Evolutionary conservation across 1,139 yeast species (phyloP).

Genomic region (Debaryomyces psychrophilus): DNA sequence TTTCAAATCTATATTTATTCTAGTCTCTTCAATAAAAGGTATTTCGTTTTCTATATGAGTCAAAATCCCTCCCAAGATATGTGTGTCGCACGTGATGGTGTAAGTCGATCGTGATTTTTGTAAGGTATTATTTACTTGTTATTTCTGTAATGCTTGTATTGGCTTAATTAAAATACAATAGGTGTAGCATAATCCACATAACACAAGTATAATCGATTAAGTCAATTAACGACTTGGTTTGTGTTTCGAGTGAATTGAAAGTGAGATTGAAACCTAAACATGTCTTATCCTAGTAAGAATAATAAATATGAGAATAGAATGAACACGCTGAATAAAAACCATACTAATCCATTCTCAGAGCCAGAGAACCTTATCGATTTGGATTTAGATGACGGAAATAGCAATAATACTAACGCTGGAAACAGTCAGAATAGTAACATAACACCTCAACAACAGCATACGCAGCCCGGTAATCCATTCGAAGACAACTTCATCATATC

Average conservation of each 20-base stretch:
- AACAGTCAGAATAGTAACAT: constrained; percentile 19
- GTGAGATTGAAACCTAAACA: constrained; percentile 1
- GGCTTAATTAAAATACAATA: not conserved
- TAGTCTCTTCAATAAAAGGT: not conserved
- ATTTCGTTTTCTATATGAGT: not conserved
- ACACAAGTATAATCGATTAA: not conserved
- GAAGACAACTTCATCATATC: constrained; percentile 40
- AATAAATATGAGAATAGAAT: constrained; percentile 2
- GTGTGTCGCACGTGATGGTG: not conserved
- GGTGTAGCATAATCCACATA: not conserved
- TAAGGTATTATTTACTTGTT: not conserved
- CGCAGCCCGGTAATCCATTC: constrained; percentile 33
- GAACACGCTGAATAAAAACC: constrained; percentile 2
- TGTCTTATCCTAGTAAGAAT: constrained; percentile 12
- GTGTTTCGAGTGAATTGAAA: not conserved
- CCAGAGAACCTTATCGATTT: constrained; percentile 36
- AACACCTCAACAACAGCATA: constrained; percentile 16
- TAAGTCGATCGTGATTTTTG: not conserved
- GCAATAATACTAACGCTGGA: constrained; percentile 13
- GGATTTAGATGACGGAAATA: constrained; percentile 21
- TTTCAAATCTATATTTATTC: constrained; percentile 9
- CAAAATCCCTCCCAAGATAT: not conserved
- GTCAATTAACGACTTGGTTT: not conserved
- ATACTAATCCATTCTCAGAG: constrained; percentile 27
- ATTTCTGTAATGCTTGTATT: not conserved